Percentiles rank a stretch among this genome's conserved stretches.
These are phyloP conservation scores for Apophysomyces sp. DNA, from an alignment of 371 early-diverging fungal species.

Conservation along the genomic window DNA sequence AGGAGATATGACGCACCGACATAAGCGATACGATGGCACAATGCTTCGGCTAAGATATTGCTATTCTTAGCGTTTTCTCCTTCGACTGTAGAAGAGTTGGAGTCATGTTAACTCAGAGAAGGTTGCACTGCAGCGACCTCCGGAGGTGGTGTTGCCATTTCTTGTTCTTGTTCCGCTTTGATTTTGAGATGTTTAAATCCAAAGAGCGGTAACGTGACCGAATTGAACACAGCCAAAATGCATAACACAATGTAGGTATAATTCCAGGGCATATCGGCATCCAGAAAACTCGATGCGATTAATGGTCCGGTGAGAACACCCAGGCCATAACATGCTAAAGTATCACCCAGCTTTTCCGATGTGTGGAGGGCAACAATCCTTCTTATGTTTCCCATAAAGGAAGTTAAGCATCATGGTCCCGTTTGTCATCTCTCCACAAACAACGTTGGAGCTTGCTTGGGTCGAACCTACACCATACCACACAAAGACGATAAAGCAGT, in stretches of 20 bases:
- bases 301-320: constrained; percentile 25
- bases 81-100: not conserved
- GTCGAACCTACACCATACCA: constrained; percentile 21
- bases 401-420: constrained; percentile 20
- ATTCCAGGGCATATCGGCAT: constrained; percentile 14
- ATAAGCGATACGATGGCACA: constrained; percentile 11
- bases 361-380: too few species aligned
- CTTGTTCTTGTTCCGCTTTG: constrained; percentile 6
- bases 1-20: constrained; percentile 20
- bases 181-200: constrained; percentile 9
- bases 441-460: constrained; percentile 22
- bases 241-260: constrained; percentile 18
- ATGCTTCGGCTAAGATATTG: constrained; percentile 4
- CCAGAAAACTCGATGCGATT: constrained; percentile 16
- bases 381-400: constrained; percentile 20
- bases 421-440: constrained; percentile 19
- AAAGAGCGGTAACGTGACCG: constrained; percentile 4
- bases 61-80: not conserved
- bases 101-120: not conserved
- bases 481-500: constrained; percentile 16
- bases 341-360: too few species aligned
- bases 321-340: constrained; percentile 22
- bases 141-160: not conserved
- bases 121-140: not conserved
- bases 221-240: constrained; percentile 12